These are phyloP conservation scores for Parietaria judaica DNA, from an alignment of 306 rosid genomes.

Conservation along the genomic window DNA sequence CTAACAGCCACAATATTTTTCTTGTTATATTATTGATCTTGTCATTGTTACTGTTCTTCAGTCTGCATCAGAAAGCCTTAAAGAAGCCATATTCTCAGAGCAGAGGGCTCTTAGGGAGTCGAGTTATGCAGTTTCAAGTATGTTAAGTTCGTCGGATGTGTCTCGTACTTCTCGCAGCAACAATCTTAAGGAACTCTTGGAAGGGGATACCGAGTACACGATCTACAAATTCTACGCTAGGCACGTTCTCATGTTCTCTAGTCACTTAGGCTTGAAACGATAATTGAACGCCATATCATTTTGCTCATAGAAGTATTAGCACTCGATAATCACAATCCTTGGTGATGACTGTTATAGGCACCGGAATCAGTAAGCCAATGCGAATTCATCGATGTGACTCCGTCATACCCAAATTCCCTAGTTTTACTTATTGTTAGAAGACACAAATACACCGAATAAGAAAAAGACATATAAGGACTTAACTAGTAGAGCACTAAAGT, in stretches of 20 bases:
- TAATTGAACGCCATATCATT: not conserved
- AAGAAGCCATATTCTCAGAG: slow-evolving; percentile 52
- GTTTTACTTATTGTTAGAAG: no score
- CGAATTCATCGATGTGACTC: no score
- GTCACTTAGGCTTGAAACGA: not conserved
- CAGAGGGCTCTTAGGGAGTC: slow-evolving; percentile 38
- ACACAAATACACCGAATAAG: no score
- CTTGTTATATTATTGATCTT: slow-evolving; percentile 30
- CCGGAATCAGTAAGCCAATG: no score
- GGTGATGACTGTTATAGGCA: no score
- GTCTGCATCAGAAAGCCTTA: slow-evolving; percentile 49
- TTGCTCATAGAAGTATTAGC: not conserved
- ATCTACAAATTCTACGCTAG: slow-evolving; percentile 60
- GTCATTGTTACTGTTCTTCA: slow-evolving; percentile 3
- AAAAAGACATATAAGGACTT: no score
- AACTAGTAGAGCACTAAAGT: no score
- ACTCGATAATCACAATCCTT: no score
- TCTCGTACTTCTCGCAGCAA: slow-evolving; percentile 42
- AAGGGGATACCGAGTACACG: slow-evolving; percentile 33
- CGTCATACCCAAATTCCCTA: no score
- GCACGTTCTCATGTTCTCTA: slow-evolving; percentile 22
- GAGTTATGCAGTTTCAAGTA: slow-evolving; percentile 61
- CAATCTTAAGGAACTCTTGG: slow-evolving; percentile 55
- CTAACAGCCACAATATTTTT: not conserved
- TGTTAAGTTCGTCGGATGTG: slow-evolving; percentile 56